Conservation (phyloP, 2,329 filamentous ascomycete species). For the Leptosphaerulina australis region DNA sequence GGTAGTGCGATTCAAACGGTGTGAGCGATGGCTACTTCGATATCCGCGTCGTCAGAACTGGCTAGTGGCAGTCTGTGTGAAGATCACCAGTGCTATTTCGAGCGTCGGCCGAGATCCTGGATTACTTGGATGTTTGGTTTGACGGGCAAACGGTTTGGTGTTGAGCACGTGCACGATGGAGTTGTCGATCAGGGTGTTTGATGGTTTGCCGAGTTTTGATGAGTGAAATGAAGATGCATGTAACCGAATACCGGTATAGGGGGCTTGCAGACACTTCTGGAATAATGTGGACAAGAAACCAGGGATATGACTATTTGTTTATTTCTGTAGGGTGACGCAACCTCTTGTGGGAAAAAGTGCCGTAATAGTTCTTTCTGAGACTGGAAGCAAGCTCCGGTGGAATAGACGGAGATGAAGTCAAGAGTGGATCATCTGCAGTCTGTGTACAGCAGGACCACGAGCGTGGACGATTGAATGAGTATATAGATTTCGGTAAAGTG, state of each 20-base stretch:
- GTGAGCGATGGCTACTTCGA: too few species aligned
- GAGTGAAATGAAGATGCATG: background rate
- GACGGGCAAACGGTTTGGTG: slow-evolving; percentile 6
- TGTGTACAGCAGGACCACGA: background rate
- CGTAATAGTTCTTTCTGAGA: background rate
- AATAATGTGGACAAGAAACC: background rate
- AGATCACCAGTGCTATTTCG: background rate
- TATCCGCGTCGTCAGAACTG: too few species aligned
- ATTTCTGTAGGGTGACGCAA: background rate
- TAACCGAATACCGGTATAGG: background rate
- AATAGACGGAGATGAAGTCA: background rate
- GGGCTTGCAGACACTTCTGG: slow-evolving; percentile 6
- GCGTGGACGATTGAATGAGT: background rate
- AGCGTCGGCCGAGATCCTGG: background rate
- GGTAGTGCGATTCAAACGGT: too few species aligned
- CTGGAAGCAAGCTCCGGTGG: background rate
- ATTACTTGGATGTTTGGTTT: background rate
- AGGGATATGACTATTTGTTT: background rate
- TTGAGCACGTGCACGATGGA: slow-evolving; percentile 5
- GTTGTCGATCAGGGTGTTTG: slow-evolving; percentile 8
- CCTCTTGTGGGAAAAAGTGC: background rate
- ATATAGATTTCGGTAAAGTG: background rate
- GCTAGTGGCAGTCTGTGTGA: too few species aligned
- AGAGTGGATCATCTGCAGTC: background rate
- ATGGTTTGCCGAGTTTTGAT: slow-evolving; percentile 11